Percentiles rank a stretch among this genome's conserved stretches.
phyloP scores from a whole-genome alignment of 1,139 yeast genomes.

The Yamadazyma triangularis region DNA sequence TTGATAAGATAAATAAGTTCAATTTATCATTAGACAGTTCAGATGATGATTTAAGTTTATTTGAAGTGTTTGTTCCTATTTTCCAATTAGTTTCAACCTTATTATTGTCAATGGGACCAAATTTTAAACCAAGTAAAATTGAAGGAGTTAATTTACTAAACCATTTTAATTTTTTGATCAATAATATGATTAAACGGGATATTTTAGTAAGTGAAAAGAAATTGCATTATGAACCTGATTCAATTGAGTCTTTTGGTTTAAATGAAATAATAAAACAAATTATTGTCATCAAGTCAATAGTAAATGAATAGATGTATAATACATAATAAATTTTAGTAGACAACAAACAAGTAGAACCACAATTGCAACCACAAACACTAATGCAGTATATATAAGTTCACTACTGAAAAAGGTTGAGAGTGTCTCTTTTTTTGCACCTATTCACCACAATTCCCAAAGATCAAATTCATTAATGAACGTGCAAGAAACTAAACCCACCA shows the following conservation, averaged over 20 bases:
- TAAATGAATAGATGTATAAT: too few relatives aligned
- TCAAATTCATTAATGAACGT: too few relatives aligned
- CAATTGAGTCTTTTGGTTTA: constrained; percentile 27
- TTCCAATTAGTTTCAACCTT: constrained; percentile 71
- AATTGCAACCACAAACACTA: too few relatives aligned
- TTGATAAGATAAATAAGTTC: constrained; percentile 29
- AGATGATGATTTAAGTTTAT: constrained; percentile 35
- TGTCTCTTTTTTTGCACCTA: too few relatives aligned
- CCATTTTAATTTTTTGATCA: constrained; percentile 53
- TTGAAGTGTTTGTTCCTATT: constrained; percentile 71
- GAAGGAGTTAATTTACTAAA: constrained; percentile 52
- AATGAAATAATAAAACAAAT: constrained; percentile 52
- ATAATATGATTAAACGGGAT: constrained; percentile 71
- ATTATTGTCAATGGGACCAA: constrained; percentile 73
- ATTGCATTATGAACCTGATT: constrained; percentile 5
- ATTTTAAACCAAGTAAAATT: constrained; percentile 58
- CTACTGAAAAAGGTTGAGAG: too few relatives aligned
- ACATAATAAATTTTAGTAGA: too few relatives aligned
- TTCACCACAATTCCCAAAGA: too few relatives aligned
- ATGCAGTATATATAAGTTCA: too few relatives aligned
- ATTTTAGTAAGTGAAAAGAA: constrained; percentile 33
- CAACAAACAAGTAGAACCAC: too few relatives aligned
- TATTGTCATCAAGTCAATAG: constrained; percentile 54
- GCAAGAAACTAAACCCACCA: too few relatives aligned
- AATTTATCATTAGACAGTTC: constrained; percentile 53